Base-by-base conservation (phyloP, 352 stramenopile genomes). In the Peronospora belbahrii region DNA sequence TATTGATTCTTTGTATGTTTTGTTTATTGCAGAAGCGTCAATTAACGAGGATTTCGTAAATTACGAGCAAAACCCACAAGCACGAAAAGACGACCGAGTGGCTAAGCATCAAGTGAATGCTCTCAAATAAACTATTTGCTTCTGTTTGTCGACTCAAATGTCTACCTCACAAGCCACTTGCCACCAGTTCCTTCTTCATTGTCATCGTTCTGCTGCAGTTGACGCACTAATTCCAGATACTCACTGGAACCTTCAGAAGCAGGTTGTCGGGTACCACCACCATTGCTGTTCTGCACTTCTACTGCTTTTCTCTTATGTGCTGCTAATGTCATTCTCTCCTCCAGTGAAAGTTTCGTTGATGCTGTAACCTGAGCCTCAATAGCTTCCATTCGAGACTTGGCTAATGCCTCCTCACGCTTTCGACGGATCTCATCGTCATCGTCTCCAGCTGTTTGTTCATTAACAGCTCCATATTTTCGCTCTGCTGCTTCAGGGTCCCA, bases 91-190 rank as follows among this genome's bases (percentile, higher is more conserved):
- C 23, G 23, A 17, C 30, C 24, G 32, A 52, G 59, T 34, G n/a
- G 37, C 35, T 41, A 62, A 28, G 18, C 40, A 58, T 53, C 52
- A 35, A 38, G 33, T 25, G 24, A 45, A 42, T 28, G 40, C 46
- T 60, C 32, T 40, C 41, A 31, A 57, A 58, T 62, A 59, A 67
- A 67, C 28, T 60, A 65, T 55, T 57, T 30, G 20, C 19, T 56
- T 37, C 44, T 44, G 14, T 24, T 20, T 19, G 19, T 55, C 5
- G 5, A 23, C 19, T 33, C 20, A 7, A 7, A 22, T 24, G 20
- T 45, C 18, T 44, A 88, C 24, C 76, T 67, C 42, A 88, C 76
- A 13, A 88, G 74, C 76, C 76, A 88, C 42, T 88, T 88, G 27
- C 59, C 61, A 1, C 73, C 74, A 30, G 51, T 52, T 11, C 51